Conservation (phyloP, 1,284 basidiomycete genomes). For the Apiotrichum gracile region DNA sequence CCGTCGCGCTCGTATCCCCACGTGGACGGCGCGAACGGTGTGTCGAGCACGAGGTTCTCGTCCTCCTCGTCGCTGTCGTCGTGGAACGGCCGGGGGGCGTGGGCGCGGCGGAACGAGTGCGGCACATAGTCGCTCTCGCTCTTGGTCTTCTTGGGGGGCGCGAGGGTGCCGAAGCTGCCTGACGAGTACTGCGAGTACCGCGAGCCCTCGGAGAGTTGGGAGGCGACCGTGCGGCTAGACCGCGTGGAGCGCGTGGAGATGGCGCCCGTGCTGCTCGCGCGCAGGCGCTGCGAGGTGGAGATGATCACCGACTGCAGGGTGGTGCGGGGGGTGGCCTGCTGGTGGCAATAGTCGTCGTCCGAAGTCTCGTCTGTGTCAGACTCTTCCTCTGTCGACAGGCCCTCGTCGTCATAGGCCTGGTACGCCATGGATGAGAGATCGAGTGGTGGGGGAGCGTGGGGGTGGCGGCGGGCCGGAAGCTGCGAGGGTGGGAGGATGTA, state of each 20-base stretch:
- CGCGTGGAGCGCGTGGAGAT: no score
- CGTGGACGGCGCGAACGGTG: neutral
- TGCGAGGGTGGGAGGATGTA: neutral
- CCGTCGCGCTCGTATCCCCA: neutral
- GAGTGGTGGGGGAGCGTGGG: neutral
- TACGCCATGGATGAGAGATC: neutral
- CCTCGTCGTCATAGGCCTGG: neutral
- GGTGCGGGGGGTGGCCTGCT: no score
- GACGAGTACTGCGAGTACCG: neutral
- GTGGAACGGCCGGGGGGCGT: neutral
- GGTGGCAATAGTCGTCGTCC: no score
- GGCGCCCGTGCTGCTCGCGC: no score
- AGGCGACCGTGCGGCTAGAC: no score
- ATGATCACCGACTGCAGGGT: no score
- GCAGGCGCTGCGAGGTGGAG: no score
- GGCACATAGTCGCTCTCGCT: neutral
- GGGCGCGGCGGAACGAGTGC: neutral
- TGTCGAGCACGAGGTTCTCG: neutral
- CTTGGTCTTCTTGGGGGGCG: neutral
- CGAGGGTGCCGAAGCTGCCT: neutral
- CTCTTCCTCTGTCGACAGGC: neutral
- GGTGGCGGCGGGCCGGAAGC: neutral
- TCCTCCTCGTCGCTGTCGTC: neutral
- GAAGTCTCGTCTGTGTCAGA: no score
- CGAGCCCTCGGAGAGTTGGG: no score